Evolutionary conservation across 208 protist genomes (phyloP).

Genomic region (Acanthamoeba healyi): DNA sequence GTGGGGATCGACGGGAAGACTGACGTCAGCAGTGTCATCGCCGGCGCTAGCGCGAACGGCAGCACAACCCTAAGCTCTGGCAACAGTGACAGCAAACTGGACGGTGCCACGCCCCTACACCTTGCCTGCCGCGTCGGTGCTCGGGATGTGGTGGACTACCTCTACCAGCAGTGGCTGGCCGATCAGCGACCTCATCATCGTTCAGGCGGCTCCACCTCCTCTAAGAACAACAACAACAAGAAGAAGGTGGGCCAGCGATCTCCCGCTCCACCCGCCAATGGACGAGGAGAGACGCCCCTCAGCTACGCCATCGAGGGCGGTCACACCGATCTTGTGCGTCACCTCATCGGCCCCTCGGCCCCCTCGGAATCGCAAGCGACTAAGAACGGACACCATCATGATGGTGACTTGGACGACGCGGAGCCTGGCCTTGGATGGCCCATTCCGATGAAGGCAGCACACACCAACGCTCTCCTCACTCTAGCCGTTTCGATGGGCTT

Average conservation of each 20-base stretch:
- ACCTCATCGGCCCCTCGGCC: too few species aligned
- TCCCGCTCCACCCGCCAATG: background rate
- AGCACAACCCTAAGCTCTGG: too few species aligned
- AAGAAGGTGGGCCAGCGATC: background rate
- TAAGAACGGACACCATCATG: too few species aligned
- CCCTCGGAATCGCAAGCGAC: too few species aligned
- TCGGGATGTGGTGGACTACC: background rate
- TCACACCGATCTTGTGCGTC: conserved; percentile 21
- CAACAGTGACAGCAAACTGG: too few species aligned
- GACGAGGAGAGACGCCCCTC: background rate
- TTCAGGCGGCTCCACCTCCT: too few species aligned
- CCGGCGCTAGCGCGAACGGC: background rate
- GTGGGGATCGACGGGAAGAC: background rate
- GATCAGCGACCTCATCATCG: too few species aligned
- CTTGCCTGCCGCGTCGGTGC: background rate
- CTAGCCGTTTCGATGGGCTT: background rate
- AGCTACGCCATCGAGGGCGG: background rate
- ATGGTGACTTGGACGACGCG: background rate
- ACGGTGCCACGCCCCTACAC: background rate
- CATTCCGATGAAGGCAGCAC: background rate
- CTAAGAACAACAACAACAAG: background rate
- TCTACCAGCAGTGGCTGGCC: background rate
- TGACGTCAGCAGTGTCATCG: background rate
- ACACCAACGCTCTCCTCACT: background rate
- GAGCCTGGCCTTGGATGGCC: background rate